Evolutionary conservation across 306 rosid species (phyloP), one percentile per base, ranked within the genome.

Genomic region (Alnus glutinosa): DNA sequence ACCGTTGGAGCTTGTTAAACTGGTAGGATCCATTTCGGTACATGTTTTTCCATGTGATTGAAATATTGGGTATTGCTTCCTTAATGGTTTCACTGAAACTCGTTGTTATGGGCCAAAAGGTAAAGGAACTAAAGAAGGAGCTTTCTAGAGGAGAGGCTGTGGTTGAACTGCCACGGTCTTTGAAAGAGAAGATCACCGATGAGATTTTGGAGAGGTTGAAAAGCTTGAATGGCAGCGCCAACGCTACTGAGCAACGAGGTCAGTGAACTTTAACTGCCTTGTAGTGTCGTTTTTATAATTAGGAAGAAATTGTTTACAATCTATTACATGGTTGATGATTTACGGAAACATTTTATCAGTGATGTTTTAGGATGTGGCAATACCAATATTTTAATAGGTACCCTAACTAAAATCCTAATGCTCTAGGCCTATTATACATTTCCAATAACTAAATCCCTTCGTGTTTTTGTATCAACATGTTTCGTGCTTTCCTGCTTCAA

Each of bases 1-100:
- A 78, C 99, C 99, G 0, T 75, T 84, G 66, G 88, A 93, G 86
- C 89, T 95, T 62, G 61, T 91, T 71, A 90, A 89, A 89, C 82
- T 83, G 98, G 99, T 92, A 89, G 85, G 91, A 61, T 37, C 66
- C 28, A 0, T 72, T 59, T 68, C 10, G 75, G 28, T 0, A 52
- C 47, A 51, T 32, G 54, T 2, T 49, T 64, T 28, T 67, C 32
- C 4, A 23, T 34, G 47, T 13, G 32, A 70, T 70, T 18, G 12
- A 18, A 36, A 8, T 42, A n/a, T 11, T 23, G 7, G 34, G 5
- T 36, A 36, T 48, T 48, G 2, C 44, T 75, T 80, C 23, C 76
- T 83, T 18, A 16, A 55, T 51, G 70, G 77, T 9, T 79, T 51
- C 62, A 1, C 80, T 76, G 37, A 46, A 74, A 77, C 77, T 80